A percentile compares a stretch with the other conserved stretches of the same genome.
Evolutionary conservation across 768 basidiomycete genomes (phyloP).

Genomic region (Nidularia sp.): DNA sequence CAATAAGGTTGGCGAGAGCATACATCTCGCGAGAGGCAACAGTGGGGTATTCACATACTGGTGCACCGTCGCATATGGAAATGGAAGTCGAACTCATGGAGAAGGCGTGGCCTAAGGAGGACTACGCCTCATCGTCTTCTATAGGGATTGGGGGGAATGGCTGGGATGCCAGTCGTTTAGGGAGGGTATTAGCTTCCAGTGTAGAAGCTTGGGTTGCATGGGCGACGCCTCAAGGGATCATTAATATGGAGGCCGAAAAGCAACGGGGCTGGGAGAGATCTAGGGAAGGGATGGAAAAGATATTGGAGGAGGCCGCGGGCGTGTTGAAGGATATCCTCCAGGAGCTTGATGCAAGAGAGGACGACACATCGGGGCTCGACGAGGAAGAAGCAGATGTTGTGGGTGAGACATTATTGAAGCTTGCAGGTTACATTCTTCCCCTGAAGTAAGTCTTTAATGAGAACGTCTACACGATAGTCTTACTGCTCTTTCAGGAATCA

Average conservation of each 20-base stretch:
- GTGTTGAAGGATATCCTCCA: slow-evolving; percentile 70
- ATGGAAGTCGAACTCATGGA: slow-evolving; percentile 65
- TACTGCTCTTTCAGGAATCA: slow-evolving; percentile 17
- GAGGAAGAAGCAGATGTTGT: slow-evolving; percentile 67
- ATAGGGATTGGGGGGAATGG: slow-evolving; percentile 32
- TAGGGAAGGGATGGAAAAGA: slow-evolving; percentile 40
- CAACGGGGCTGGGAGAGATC: slow-evolving; percentile 15
- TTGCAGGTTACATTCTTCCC: slow-evolving; percentile 53
- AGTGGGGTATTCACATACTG: slow-evolving; percentile 52
- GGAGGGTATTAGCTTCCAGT: slow-evolving; percentile 48
- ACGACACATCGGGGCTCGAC: slow-evolving; percentile 44
- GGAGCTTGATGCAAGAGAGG: slow-evolving; percentile 65
- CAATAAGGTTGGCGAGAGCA: slow-evolving; percentile 59
- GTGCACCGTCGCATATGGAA: slow-evolving; percentile 55
- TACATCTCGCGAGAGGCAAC: slow-evolving; percentile 56
- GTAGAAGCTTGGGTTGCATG: slow-evolving; percentile 57
- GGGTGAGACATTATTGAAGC: slow-evolving; percentile 55
- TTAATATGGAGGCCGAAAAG: slow-evolving; percentile 18
- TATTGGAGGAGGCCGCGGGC: slow-evolving; percentile 68
- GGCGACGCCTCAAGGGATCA: slow-evolving; percentile 19
- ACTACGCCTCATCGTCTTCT: slow-evolving; percentile 25
- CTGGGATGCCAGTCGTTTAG: slow-evolving; percentile 64
- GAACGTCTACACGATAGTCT: neutral
- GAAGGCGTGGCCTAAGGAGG: slow-evolving; percentile 69
- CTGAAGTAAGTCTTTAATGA: slow-evolving; percentile 44